Base-by-base conservation (phyloP, 306 rosid species). In the Neltuma alba region DNA sequence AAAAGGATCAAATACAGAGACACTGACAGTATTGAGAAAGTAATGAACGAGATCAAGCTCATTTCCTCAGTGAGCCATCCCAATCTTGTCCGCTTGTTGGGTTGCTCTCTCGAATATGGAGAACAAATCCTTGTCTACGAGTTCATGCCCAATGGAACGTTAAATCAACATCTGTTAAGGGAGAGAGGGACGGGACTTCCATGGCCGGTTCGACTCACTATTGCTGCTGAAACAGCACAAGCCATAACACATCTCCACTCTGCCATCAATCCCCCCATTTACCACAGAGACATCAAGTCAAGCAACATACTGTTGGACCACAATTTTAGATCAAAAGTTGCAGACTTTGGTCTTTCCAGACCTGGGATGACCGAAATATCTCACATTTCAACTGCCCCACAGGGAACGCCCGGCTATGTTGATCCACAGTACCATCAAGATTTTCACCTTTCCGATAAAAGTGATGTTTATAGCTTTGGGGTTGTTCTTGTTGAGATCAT, bases 341-440 rank as follows among this genome's bases (percentile, higher is more conserved):
- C 98, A 45, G 99, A 95, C 76, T 95, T 95, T 72, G 99, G 99
- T 55, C 99, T 95, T 72, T 95, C 98, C 0, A 89, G 99, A 75
- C 87, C 88, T 48, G 99, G 98, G 1, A 83, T 89, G 86, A 80
- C 85, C 0, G 99, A 95, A 83, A 88, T 65, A 50, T 95, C 99
- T 5, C 96, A 93, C 77, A 87, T 91, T 76, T 95, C 99, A 66
- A 95, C 99, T 0, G 98, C 94, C 3, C 99, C 99, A 3, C 99
- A 95, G 25, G 99, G 99, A 25, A 95, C 99, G 6, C 99, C 97
- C 2, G 99, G 99, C 6, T 95, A 95, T 21, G 93, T 95, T 33
- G 99, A 95, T 61, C 99, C 98, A 28, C 98, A 95, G 34, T 95
- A 95, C 79, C 98, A 95, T 77, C 99, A 95, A 70, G 92, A 93